phyloP scores from a whole-genome alignment of 345 rosid species.

The Tarenaya hassleriana region DNA sequence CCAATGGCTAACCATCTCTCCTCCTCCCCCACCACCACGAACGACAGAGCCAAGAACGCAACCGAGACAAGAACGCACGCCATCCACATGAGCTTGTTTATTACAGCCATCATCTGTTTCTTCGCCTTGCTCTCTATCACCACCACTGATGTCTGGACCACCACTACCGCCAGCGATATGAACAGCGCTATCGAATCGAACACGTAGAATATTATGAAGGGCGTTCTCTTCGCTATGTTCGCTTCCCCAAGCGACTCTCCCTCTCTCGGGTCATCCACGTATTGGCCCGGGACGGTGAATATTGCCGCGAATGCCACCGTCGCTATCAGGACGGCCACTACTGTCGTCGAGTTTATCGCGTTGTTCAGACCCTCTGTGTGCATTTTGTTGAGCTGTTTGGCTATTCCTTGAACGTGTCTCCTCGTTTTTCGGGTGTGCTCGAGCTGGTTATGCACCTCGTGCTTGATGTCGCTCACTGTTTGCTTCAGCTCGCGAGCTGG shows the following conservation, averaged over 20 bases:
- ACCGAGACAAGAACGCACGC: constrained; percentile 76
- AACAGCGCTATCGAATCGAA: constrained; percentile 77
- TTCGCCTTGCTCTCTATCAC: constrained; percentile 84
- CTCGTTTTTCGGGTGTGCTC: constrained; percentile 77
- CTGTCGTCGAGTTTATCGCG: constrained; percentile 80
- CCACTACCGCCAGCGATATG: constrained; percentile 81
- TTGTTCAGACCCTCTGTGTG: constrained; percentile 85
- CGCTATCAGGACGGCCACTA: constrained; percentile 80
- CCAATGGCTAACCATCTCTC: constrained; percentile 63
- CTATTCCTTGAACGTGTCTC: constrained; percentile 67
- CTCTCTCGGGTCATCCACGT: constrained; percentile 35
- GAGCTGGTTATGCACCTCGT: constrained; percentile 82
- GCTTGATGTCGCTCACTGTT: constrained; percentile 83
- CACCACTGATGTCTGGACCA: constrained; percentile 83
- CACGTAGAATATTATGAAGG: constrained; percentile 63
- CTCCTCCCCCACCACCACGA: constrained; percentile 62
- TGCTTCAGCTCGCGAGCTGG: constrained; percentile 72
- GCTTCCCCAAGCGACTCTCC: constrained; percentile 69
- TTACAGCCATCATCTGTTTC: constrained; percentile 83
- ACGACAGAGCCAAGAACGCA: constrained; percentile 65
- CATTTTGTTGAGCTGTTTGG: constrained; percentile 74
- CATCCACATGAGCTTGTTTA: constrained; percentile 88
- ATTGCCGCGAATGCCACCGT: constrained; percentile 85
- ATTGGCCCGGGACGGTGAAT: constrained; percentile 81
- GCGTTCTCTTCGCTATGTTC: constrained; percentile 45